phyloP scores from a whole-genome alignment of 108 stramenopile species.

The Thalassiosira profunda region DNA sequence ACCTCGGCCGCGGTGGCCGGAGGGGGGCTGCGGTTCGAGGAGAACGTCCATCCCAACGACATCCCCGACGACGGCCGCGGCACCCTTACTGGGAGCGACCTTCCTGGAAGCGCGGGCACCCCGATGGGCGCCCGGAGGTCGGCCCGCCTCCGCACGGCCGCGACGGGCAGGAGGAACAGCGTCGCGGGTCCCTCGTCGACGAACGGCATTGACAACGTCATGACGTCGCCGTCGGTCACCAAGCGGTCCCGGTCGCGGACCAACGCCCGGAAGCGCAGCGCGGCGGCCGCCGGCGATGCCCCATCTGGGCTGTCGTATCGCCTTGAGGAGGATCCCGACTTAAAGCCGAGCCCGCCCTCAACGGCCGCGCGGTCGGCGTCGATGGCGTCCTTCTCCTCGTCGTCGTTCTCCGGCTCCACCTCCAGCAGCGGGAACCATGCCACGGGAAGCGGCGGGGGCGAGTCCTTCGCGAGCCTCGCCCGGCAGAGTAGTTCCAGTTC shows the following conservation, averaged over 20 bases:
- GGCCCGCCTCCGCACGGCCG: constrained; percentile 1
- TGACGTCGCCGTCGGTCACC: neutral
- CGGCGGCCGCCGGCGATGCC: neutral
- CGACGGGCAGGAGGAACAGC: neutral
- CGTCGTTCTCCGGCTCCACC: neutral
- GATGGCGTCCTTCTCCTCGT: constrained; percentile 4
- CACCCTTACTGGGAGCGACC: too few relatives aligned
- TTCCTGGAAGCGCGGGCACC: too few relatives aligned
- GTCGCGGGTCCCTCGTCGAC: too few relatives aligned
- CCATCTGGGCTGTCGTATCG: neutral
- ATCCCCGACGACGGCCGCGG: neutral
- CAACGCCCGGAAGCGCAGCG: constrained; percentile 31
- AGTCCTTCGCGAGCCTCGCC: constrained; percentile 20
- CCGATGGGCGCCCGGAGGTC: constrained; percentile 5
- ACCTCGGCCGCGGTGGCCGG: neutral
- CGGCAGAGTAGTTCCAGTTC: neutral
- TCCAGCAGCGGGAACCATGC: neutral
- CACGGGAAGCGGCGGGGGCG: neutral
- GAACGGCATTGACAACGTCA: too few relatives aligned
- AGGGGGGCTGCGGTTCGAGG: constrained; percentile 4
- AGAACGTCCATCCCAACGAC: constrained; percentile 45
- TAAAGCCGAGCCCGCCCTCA: constrained; percentile 31
- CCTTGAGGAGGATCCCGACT: neutral
- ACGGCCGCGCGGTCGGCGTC: constrained; percentile 23
- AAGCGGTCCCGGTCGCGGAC: neutral